phyloP scores from a whole-genome alignment of 2,329 filamentous ascomycete genomes.

The Cladophialophora bantiana region DNA sequence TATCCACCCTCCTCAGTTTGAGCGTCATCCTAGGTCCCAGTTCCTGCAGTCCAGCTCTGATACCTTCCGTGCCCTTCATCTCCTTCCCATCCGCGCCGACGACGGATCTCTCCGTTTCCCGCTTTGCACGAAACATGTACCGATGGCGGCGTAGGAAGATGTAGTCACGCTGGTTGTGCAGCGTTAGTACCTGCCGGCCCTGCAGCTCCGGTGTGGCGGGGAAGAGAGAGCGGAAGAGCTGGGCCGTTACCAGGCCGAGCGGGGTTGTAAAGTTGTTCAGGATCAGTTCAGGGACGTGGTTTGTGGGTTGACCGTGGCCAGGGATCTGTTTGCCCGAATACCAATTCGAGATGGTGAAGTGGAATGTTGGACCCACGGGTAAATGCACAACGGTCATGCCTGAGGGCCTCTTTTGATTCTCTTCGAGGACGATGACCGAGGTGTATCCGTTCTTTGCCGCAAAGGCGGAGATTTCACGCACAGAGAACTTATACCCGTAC shows the following conservation, averaged over 20 bases:
- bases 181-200: conserved; percentile 86
- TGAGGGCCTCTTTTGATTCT: conserved; percentile 81
- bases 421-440: conserved; percentile 81
- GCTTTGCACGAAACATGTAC: conserved; percentile 91
- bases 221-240: conserved; percentile 80
- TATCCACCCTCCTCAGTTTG: conserved; percentile 89
- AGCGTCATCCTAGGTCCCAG: conserved; percentile 82
- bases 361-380: conserved; percentile 85
- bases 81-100: conserved; percentile 81
- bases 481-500: conserved; percentile 87
- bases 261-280: conserved; percentile 96
- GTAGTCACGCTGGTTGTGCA: conserved; percentile 95
- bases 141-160: conserved; percentile 91
- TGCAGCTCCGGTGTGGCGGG: conserved; percentile 82
- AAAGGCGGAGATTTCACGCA: conserved; percentile 88
- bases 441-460: conserved; percentile 84
- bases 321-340: conserved; percentile 85
- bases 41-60: conserved; percentile 88
- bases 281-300: conserved; percentile 87
- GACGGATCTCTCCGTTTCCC: conserved; percentile 84
- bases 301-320: conserved; percentile 87
- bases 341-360: conserved; percentile 91
- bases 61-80: conserved; percentile 82
- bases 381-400: conserved; percentile 85
- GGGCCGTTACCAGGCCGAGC: conserved; percentile 83